Evolutionary conservation across 2,329 filamentous ascomycete genomes (phyloP).

Genomic region (Emmonsiellopsis sp.): DNA sequence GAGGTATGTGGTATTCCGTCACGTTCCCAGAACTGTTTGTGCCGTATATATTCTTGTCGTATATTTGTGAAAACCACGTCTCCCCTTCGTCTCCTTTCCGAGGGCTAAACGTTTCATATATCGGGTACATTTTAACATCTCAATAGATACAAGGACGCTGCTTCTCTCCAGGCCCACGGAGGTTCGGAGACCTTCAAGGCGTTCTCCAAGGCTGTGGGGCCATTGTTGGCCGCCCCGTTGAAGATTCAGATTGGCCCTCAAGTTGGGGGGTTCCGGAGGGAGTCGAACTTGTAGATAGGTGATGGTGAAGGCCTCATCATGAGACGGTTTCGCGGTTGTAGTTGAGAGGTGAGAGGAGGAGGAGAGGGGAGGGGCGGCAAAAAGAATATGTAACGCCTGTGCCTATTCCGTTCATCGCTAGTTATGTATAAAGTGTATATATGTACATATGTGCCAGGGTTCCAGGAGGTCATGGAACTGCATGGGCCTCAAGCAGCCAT

Average conservation of each 20-base stretch:
- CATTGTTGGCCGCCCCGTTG: conserved; percentile 5
- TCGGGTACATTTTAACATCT: not conserved
- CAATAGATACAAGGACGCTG: conserved; percentile 8
- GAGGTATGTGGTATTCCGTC: conserved; percentile 13
- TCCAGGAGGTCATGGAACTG: not conserved
- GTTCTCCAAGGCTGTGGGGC: conserved; percentile 2
- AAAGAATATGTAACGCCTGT: too few species aligned
- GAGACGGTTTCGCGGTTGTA: too few species aligned
- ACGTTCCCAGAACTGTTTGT: not conserved
- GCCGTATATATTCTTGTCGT: not conserved
- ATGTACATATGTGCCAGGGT: too few species aligned
- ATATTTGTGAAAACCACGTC: not conserved
- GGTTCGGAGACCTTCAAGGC: conserved; percentile 9
- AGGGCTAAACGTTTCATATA: too few species aligned
- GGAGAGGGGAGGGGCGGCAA: too few species aligned
- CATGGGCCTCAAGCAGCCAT: not conserved
- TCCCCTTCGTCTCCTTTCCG: too few species aligned
- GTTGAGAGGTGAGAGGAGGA: too few species aligned
- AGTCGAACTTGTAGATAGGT: conserved; percentile 8
- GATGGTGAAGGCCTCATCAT: too few species aligned
- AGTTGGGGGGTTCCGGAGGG: conserved; percentile 7
- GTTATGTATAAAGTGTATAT: too few species aligned
- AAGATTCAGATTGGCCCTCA: conserved; percentile 7
- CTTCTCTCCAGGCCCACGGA: conserved; percentile 8
- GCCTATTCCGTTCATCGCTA: too few species aligned